Base-by-base conservation (phyloP, 495 filamentous ascomycete species). In the Penicillium coprophilum region DNA sequence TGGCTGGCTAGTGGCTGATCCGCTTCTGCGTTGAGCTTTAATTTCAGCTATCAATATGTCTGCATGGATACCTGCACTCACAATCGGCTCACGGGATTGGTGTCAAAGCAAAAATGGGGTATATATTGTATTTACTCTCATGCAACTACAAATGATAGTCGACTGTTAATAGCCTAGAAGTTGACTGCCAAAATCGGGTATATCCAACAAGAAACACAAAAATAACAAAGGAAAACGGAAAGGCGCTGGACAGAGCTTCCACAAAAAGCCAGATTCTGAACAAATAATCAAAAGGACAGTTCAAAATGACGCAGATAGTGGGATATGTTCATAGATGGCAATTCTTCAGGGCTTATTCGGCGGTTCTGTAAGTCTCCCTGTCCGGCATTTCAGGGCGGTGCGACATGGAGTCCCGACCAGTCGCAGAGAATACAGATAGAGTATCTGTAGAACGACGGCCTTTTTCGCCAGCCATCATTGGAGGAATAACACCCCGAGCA, bases 371-470 rank as follows among this genome's bases (percentile, higher is more conserved):
- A 7, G 49, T 61, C 27, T 70, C 69, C 12, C 69, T 61, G 6
- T 70, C 66, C 23, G 65, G 66, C 65, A 75, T 68, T 7, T 59
- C 62, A 4, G 72, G 72, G 7, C 72, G 61, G 30, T 58, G 47
- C 15, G 54, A 48, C 1, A 49, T 53, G 6, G 65, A 62, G 5
- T 36, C 47, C 10, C 50, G 48, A 39, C 56, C 55, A 17, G 36
- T 55, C 40, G 53, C 43, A 4, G 61, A 52, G 17, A 39, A 41
- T 13, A 68, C 36, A 15, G 69, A 70, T 15, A 58, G 45, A 24
- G 63, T 68, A 50, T 76, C 71, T 19, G 60, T 56, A 4, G 73
- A 76, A 0, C 46, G 39, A 51, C 61, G 63, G 5, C 57, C 53
- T 12, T 59, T 67, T 10, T 69, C 70, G 3, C 40, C 48, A 19